Percentiles rank a stretch among this genome's conserved stretches.
These are phyloP conservation scores for Sclerotiophoma versabilis DNA, from an alignment of 2,329 filamentous ascomycete genomes.

Conservation along the genomic window DNA sequence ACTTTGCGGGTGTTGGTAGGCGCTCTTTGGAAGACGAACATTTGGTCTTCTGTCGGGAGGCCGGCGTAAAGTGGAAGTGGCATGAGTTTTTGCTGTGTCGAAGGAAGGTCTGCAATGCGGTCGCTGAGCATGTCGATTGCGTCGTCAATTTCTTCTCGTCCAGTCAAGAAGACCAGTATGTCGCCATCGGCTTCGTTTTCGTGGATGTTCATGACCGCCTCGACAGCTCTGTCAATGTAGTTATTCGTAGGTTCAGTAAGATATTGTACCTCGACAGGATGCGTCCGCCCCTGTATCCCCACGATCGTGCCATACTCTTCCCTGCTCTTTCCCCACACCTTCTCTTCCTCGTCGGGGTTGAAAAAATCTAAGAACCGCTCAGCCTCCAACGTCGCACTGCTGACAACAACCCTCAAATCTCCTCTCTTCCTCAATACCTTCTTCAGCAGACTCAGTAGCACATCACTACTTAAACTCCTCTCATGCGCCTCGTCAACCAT, in stretches of 20 bases:
- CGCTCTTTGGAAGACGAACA: constrained; percentile 89
- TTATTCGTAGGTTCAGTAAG: constrained; percentile 79
- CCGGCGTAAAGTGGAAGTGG: constrained; percentile 88
- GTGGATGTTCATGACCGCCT: constrained; percentile 88
- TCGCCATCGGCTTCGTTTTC: constrained; percentile 81
- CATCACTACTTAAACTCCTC: constrained; percentile 88
- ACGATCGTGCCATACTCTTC: constrained; percentile 70
- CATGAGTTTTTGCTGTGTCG: constrained; percentile 66
- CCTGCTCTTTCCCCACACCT: constrained; percentile 46
- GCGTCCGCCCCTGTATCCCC: constrained; percentile 85
- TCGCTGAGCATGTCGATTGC: constrained; percentile 82
- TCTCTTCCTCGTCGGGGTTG: constrained; percentile 53
- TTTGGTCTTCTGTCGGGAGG: constrained; percentile 87
- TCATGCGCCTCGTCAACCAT: constrained; percentile 99
- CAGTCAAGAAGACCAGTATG: constrained; percentile 89
- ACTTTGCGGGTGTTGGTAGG: constrained; percentile 86
- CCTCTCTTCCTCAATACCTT: constrained; percentile 83
- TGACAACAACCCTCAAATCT: constrained; percentile 87
- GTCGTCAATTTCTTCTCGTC: constrained; percentile 88
- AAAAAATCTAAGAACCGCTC: constrained; percentile 88
- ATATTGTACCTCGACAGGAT: constrained; percentile 87
- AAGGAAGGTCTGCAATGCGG: constrained; percentile 68
- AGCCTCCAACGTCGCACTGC: constrained; percentile 91
- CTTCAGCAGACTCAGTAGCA: constrained; percentile 87
- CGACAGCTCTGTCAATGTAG: constrained; percentile 83